Base-by-base conservation (phyloP, 208 protist species). In the Trypanosoma platydactyli region DNA sequence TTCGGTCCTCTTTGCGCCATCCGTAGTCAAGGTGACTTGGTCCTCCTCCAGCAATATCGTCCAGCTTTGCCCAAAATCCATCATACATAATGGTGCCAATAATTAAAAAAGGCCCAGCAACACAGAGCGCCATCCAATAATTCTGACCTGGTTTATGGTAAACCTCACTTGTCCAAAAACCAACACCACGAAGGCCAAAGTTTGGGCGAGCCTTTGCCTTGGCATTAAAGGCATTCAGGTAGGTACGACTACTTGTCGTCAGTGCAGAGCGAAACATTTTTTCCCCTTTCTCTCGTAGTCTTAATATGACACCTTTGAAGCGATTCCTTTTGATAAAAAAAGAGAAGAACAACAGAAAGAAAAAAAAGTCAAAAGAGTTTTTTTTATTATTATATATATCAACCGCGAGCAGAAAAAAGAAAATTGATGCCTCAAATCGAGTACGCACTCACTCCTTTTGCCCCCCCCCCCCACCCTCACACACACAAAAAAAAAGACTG, bases 201-300 rank as follows among this genome's bases (percentile, higher is more conserved):
- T 94, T 94, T 49, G 89, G 89, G 33, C 89, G 78, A 11, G 89
- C 89, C 76, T 94, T 94, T 6, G 89, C 89, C 69, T 92, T 89
- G 53, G 73, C 75, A 71, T 94, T 94, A 64, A 92, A 92, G 11
- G 89, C 89, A 81, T 89, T 83, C 61, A 90, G 50, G 72, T 91
- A 94, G 1, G 79, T 80, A 45, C 88, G 84, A 77, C 79, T 88
- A 79, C 81, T 86, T 40, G 69, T 79, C 49, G 73, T 72, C 48
- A 91, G 77, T 22, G 84, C 84, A 51, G 70, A 64, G 51, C 81
- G 80, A 40, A 91, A 86, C 88, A 94, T 94, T 64, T 64, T 66
- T 57, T 25, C 25, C 18, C 56, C 5, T 4, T 35, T 46, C 22
- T 59, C 6, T 25, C 46, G 1, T 22, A 38, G 50, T 12, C 27